A percentile compares a stretch with the other conserved stretches of the same genome.
These are phyloP conservation scores for Diospyros kaki DNA, from an alignment of 148 eudicot genomes.

Conservation along the genomic window DNA sequence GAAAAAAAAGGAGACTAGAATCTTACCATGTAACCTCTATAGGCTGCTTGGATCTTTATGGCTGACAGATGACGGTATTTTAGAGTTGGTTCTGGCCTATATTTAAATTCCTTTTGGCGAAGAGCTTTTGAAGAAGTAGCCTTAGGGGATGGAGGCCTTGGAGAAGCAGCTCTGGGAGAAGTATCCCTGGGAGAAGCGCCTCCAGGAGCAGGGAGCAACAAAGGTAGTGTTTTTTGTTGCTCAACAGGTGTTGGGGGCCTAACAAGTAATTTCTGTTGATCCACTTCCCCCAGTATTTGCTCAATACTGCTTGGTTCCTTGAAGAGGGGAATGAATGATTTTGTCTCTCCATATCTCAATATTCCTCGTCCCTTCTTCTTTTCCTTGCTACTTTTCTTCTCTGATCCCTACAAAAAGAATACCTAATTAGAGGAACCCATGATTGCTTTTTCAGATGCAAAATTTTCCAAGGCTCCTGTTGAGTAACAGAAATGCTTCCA, in stretches of 20 bases:
- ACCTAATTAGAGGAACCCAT: background rate
- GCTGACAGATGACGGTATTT: constrained; percentile 61
- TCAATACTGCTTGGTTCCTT: constrained; percentile 93
- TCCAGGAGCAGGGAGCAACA: constrained; percentile 22
- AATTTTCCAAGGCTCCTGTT: background rate
- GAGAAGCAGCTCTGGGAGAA: constrained; percentile 31
- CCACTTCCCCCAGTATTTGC: constrained; percentile 82
- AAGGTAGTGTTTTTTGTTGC: constrained; percentile 39
- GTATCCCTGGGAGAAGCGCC: constrained; percentile 4
- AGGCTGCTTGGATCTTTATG: constrained; percentile 78
- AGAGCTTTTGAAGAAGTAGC: constrained; percentile 23
- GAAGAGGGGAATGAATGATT: constrained; percentile 74
- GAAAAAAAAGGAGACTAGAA: background rate
- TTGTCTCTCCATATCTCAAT: constrained; percentile 60
- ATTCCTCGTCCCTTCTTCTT: constrained; percentile 62
- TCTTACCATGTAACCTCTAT: constrained; percentile 74
- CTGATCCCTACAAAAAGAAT: constrained; percentile 44
- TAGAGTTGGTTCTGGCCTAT: constrained; percentile 63
- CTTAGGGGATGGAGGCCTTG: constrained; percentile 26
- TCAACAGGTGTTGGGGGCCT: constrained; percentile 47
- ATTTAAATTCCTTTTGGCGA: constrained; percentile 20
- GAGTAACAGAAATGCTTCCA: background rate
- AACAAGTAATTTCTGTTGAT: constrained; percentile 37
- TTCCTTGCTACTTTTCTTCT: constrained; percentile 65
- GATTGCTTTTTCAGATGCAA: background rate